Percentiles rank a stretch among this genome's conserved stretches.
Conservation (phyloP, 2,329 filamentous ascomycete species). For the Colletotrichum zoysiae region DNA sequence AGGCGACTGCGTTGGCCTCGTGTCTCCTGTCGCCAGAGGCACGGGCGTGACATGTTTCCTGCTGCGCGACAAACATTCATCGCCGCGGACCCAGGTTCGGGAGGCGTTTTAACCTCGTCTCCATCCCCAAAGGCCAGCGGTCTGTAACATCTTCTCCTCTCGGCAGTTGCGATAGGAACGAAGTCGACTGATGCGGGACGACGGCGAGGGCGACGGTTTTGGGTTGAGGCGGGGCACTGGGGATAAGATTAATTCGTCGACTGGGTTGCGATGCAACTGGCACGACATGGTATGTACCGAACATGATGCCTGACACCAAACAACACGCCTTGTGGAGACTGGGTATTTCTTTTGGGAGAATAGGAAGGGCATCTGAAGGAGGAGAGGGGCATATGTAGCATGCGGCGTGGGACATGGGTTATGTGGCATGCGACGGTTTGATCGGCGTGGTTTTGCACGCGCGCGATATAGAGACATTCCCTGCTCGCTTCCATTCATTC, state of each 20-base stretch:
- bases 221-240: background rate
- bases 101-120: constrained; percentile 14
- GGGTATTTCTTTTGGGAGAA: background rate
- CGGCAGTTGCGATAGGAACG: constrained; percentile 25
- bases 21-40: background rate
- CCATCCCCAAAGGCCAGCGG: background rate
- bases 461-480: constrained; percentile 1
- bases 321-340: constrained; percentile 9
- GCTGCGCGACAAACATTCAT: constrained; percentile 29
- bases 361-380: background rate
- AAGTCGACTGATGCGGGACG: background rate
- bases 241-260: background rate
- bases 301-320: background rate
- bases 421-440: constrained; percentile 18
- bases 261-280: background rate
- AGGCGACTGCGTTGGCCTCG: background rate
- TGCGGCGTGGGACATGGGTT: background rate
- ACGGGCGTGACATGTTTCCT: constrained; percentile 30
- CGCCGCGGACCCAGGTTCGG: constrained; percentile 20
- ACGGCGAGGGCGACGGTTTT: background rate
- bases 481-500: constrained; percentile 4
- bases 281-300: background rate
- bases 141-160: constrained; percentile 8
- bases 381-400: background rate
- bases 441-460: constrained; percentile 17